Evolutionary conservation across 305 asterid genomes (phyloP), one percentile per base, ranked within the genome.

Genomic region (Withania somnifera): DNA sequence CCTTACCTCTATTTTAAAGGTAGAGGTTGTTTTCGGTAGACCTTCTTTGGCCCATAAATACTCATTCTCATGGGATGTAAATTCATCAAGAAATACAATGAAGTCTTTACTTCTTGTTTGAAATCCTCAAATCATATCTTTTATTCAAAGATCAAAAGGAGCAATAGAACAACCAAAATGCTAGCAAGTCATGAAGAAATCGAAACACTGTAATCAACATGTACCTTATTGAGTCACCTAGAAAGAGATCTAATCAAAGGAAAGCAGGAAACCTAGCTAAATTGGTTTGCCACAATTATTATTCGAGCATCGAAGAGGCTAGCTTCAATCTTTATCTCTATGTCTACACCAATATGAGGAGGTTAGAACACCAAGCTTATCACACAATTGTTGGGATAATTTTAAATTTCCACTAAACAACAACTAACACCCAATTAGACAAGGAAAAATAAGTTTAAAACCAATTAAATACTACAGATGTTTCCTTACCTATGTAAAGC

Each of bases 271-370:
- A 95, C 98, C 98, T 94, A 91, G 88, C 88, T 87, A 89, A 89
- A 93, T 86, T 96, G 98, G 81, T 93, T 93, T 17, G 98, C 98
- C 82, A 95, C 94, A 89, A 96, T 97, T 83, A 95, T 81, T 53
- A 97, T 95, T 34, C 97, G 94, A 84, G 98, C 97, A 91, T 92
- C 91, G 79, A 97, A 95, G 77, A 95, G 90, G 67, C 93, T 92
- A 71, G 98, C 92, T 89, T 95, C 97, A 20, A 91, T 87, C 88
- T 95, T 95, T 73, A 95, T 89, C 87, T 94, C 97, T 97, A 95
- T 93, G 91, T 95, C 98, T 71, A 94, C 97, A 15, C 98, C 98
- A 85, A 88, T 90, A 95, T 47, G 97, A 88, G 83, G 98, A 95
- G 53, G 98, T 93, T 91, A 93, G 87, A 82, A 88, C 95, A 69